Evolutionary conservation across 345 rosid species (phyloP), one percentile per base, ranked within the genome.

Genomic region (Populus tremula): DNA sequence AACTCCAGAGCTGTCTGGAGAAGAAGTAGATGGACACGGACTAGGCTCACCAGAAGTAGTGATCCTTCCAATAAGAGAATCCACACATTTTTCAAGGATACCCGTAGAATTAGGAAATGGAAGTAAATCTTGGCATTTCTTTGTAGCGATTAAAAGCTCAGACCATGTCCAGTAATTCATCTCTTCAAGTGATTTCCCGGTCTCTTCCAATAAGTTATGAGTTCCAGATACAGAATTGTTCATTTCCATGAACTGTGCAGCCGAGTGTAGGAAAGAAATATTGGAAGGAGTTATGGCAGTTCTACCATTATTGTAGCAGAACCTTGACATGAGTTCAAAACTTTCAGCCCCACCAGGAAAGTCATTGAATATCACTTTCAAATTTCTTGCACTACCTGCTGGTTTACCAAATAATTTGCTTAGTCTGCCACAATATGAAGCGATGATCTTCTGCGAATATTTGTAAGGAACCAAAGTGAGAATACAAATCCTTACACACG

Each of bases 221-320:
- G 73, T 73, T 71, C 84, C 87, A 7, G 86, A 82, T 35, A 82
- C 68, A 10, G 80, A 82, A 67, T 50, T 69, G 56, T 78, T 77
- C 87, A 92, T 91, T 81, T 96, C 97, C 94, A 96, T 86, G 78
- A 88, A 91, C 78, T 85, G 84, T 49, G 98, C 90, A 71, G 94
- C 93, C 84, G 84, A 87, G 81, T 92, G 88, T 36, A 92, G 85
- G 27, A 85, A 31, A 62, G 82, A 82, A 70, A 91, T 77, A 73
- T 93, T 92, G 63, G 85, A 84, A 69, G 93, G 91, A 75, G 77
- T 82, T 62, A 92, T 83, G 45, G 82, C 83, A 25, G 86, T 74
- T 54, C 71, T 54, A 70, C 98, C 93, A 13, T 82, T 88, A 67
- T 75, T 90, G 90, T 96, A 93, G 77, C 97, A 96, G 87, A 93